phyloP scores from a whole-genome alignment of 164 flowering plant genomes.

The Vitis riparia region DNA sequence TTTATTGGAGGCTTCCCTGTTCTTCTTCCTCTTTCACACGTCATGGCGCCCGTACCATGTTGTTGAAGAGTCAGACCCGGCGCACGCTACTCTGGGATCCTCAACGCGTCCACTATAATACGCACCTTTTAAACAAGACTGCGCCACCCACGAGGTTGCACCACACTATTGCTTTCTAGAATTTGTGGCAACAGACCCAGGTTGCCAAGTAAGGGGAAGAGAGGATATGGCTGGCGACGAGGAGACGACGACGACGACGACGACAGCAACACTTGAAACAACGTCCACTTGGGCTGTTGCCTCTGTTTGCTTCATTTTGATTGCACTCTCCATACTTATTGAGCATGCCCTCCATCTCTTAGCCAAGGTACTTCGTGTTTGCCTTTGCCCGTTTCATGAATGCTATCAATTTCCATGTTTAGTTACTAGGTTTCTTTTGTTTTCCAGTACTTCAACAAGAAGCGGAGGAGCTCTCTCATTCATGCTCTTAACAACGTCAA shows the following conservation, averaged over 20 bases:
- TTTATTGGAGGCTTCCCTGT: too few relatives aligned
- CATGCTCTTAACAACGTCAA: conserved; percentile 57
- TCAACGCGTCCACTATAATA: background rate
- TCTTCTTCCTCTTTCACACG: too few relatives aligned
- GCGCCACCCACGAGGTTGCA: background rate
- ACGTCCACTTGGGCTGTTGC: conserved; percentile 83
- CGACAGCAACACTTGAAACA: conserved; percentile 28
- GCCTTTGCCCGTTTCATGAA: too few relatives aligned
- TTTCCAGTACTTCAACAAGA: conserved; percentile 38
- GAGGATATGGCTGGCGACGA: conserved; percentile 18
- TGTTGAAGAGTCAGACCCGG: too few relatives aligned
- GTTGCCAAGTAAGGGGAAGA: conserved; percentile 7
- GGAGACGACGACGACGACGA: background rate
- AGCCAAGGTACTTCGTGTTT: conserved; percentile 32
- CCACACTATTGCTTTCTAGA: background rate
- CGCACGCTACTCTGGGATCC: too few relatives aligned
- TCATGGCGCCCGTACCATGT: too few relatives aligned
- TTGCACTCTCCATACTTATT: conserved; percentile 45
- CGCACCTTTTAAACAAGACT: background rate
- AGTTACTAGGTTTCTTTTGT: background rate
- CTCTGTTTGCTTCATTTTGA: conserved; percentile 41
- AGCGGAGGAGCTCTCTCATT: conserved; percentile 43
- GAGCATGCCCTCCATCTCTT: conserved; percentile 49
- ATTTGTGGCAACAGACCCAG: background rate
- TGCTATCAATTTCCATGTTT: too few relatives aligned